Evolutionary conservation across 768 basidiomycete species (phyloP), one percentile per base, ranked within the genome.

Genomic region (Panellus pusillus): DNA sequence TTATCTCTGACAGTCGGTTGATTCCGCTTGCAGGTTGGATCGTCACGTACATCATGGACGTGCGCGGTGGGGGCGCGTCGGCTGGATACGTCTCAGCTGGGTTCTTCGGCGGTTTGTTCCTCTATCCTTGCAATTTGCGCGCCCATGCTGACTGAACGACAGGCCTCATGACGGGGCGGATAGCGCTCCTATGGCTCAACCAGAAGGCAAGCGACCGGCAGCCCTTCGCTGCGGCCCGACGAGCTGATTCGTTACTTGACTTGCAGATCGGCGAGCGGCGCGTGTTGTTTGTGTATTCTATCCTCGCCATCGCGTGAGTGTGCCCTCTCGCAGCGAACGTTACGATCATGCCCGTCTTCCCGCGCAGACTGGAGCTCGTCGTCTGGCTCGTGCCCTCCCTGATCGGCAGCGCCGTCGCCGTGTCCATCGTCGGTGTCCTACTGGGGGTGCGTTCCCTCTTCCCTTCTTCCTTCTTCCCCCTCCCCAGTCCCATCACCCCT

Each of bases 331-430:
- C 14, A 18, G 45, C 41, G 19, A 29, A 47, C 24, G 9, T 29
- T 46, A 6, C 28, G 6, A 38, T 31, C 5, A 52, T 29, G 0
- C 24, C 2, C 24, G 24, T 24, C 24, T 15, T 27, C 17, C 38
- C 50, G 15, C 37, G 27, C 40, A 84, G 84, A 3, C 74, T 91
- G 17, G 81, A 89, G 63, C 63, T 90, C 27, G 61, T 85, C 7
- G 71, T 91, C 36, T 91, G 89, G 88, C 74, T 85, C 27, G 79
- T 83, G 0, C 84, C 84, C 19, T 84, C 81, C 6, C 71, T 90
- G 14, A 71, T 88, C 9, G 85, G 80, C 3, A 76, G 81, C 59
- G 88, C 80, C 2, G 73, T 89, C 4, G 81, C 84, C 0, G 76
- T 90, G 19, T 77, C 85, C 2, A 59, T 89, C 42, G 69, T 89